Percentiles rank a stretch among this genome's conserved stretches.
Conservation (phyloP, 2,329 filamentous ascomycete genomes). For the Ophiostoma australiae region DNA sequence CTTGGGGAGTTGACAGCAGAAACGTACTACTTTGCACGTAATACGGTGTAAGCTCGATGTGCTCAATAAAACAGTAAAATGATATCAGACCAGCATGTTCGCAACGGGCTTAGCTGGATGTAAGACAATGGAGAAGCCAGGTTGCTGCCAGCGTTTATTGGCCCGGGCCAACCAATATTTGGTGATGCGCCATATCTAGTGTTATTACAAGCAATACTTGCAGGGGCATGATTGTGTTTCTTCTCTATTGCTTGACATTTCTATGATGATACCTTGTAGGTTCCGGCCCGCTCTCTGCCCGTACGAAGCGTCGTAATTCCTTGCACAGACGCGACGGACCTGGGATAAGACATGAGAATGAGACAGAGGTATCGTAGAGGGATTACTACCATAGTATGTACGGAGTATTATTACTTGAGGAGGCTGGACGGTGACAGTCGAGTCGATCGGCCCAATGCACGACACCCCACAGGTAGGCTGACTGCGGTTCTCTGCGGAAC, state of each 20-base stretch:
- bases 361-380: neutral
- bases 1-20: too few relatives aligned
- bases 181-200: neutral
- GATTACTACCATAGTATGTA: too few relatives aligned
- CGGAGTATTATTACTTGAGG: neutral
- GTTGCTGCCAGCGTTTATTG: neutral
- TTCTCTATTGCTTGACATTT: neutral
- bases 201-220: neutral
- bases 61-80: neutral
- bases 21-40: too few relatives aligned
- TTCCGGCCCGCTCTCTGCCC: too few relatives aligned
- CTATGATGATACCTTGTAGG: too few relatives aligned
- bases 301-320: neutral
- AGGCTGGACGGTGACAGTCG: too few relatives aligned
- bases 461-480: slow-evolving; percentile 6
- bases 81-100: neutral
- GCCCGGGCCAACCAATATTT: slow-evolving; percentile 1
- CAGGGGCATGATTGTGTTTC: neutral
- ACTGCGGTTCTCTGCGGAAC: neutral
- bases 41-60: too few relatives aligned
- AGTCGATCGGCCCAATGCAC: neutral
- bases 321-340: neutral
- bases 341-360: neutral
- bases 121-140: neutral
- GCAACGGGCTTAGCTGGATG: neutral